A percentile compares a stretch with the other conserved stretches of the same genome.
phyloP scores from a whole-genome alignment of 139 green algal genomes.

The Haematococcus sp. region DNA sequence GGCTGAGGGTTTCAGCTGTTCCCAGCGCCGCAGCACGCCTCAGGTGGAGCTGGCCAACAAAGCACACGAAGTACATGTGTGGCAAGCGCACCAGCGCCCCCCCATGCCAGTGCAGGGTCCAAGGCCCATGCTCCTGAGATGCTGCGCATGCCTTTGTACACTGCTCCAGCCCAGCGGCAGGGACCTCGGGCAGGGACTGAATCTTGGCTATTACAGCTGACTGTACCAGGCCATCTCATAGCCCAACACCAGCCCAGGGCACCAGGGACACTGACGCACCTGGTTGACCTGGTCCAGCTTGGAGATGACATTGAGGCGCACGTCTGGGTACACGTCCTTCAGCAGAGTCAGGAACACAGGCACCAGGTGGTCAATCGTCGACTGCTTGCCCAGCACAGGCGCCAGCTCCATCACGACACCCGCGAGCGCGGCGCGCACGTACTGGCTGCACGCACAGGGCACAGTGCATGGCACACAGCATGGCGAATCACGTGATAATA shows the following conservation, averaged over 20 bases:
- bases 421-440: conserved; percentile 91
- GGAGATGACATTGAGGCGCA: conserved; percentile 97
- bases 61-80: too few species aligned
- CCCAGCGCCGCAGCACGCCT: neutral
- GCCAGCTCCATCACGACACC: conserved; percentile 94
- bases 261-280: neutral
- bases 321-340: conserved; percentile 94
- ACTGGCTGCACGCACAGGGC: conserved; percentile 76
- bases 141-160: too few species aligned
- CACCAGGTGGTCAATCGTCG: conserved; percentile 91
- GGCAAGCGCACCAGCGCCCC: too few species aligned
- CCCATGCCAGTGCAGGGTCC: too few species aligned
- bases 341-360: conserved; percentile 94
- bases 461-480: too few species aligned
- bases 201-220: too few species aligned
- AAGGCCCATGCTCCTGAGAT: too few species aligned
- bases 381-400: conserved; percentile 73
- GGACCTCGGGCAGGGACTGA: too few species aligned
- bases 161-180: too few species aligned
- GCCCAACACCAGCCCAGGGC: neutral
- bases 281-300: conserved; percentile 93
- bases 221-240: too few species aligned
- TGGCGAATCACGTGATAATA: neutral
- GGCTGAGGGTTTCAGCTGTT: neutral
- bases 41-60: too few species aligned